Percentiles rank a stretch among this genome's conserved stretches.
Evolutionary conservation across 139 green algal species (phyloP).

Genomic region (Microglena sp.): DNA sequence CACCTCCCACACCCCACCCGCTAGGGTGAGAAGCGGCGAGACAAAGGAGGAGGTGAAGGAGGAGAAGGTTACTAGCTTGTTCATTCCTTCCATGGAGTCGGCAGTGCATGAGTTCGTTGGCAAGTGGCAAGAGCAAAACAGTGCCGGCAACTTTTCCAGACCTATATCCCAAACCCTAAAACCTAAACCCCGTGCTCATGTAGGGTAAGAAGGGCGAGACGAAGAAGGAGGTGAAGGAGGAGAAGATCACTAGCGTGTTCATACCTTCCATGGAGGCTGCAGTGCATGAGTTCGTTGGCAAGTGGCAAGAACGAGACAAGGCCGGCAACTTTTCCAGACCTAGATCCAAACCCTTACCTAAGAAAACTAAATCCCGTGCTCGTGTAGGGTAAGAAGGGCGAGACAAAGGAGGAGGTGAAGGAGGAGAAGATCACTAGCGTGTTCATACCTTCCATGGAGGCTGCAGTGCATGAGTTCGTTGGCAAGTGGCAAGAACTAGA

Average conservation of each 20-base stretch:
- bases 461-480: constrained; percentile 61
- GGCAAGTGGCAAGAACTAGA: constrained; percentile 67
- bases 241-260: constrained; percentile 49
- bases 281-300: constrained; percentile 64
- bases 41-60: constrained; percentile 13
- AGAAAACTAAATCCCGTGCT: too few relatives aligned
- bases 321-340: constrained; percentile 64
- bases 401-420: constrained; percentile 8
- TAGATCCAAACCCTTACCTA: too few relatives aligned
- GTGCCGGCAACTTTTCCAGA: too few relatives aligned
- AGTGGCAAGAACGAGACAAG: constrained; percentile 68
- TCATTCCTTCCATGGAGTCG: constrained; percentile 56
- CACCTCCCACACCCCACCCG: too few relatives aligned
- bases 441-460: constrained; percentile 64
- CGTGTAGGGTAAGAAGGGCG: constrained; percentile 24
- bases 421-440: constrained; percentile 36
- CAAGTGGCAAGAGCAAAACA: constrained; percentile 80
- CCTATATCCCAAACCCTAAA: too few relatives aligned
- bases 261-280: constrained; percentile 52
- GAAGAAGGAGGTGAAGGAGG: constrained; percentile 14
- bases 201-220: constrained; percentile 23
- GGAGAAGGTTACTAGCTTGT: constrained; percentile 42
- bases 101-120: constrained; percentile 63
- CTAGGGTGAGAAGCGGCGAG: too few relatives aligned
- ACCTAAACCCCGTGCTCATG: too few relatives aligned